Evolutionary conservation across 805 yeast species (phyloP).

Genomic region (Starmerella vaccinii): DNA sequence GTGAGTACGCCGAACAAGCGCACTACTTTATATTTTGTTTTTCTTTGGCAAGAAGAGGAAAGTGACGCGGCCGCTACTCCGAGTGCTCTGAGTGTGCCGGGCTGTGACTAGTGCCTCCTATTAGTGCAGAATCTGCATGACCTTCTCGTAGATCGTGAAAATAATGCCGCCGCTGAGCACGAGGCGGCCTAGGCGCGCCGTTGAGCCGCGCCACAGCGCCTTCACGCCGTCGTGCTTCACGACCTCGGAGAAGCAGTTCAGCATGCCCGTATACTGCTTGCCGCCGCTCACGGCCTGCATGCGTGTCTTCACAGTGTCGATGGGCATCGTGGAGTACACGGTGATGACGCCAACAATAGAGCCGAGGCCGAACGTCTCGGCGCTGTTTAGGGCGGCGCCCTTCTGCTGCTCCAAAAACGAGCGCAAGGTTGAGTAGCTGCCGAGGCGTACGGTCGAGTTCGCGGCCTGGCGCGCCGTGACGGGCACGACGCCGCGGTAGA

Average conservation of each 20-base stretch:
- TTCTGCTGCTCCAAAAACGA: slow-evolving; percentile 26
- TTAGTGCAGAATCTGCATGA: slow-evolving; percentile 46
- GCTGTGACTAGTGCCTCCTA: neutral
- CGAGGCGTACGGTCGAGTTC: slow-evolving; percentile 87
- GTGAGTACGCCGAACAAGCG: no score
- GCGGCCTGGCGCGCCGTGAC: slow-evolving; percentile 94
- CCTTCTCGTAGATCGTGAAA: slow-evolving; percentile 89
- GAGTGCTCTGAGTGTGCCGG: no score
- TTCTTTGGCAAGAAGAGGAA: no score
- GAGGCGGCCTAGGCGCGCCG: slow-evolving; percentile 88
- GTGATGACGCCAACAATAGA: slow-evolving; percentile 81
- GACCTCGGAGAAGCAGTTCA: slow-evolving; percentile 71
- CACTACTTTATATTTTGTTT: no score
- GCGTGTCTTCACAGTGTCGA: slow-evolving; percentile 89
- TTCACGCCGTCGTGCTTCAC: slow-evolving; percentile 78
- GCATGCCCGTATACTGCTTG: slow-evolving; percentile 57
- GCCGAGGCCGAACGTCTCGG: slow-evolving; percentile 77
- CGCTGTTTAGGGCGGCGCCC: slow-evolving; percentile 59
- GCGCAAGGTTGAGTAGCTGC: slow-evolving; percentile 84
- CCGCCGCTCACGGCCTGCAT: slow-evolving; percentile 84
- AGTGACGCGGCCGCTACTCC: no score
- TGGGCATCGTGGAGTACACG: slow-evolving; percentile 87
- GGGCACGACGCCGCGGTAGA: slow-evolving; percentile 83
- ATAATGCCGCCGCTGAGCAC: slow-evolving; percentile 94
- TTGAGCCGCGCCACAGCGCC: slow-evolving; percentile 97